phyloP scores from a whole-genome alignment of 768 basidiomycete genomes.

The Lactifluus rugatus region DNA sequence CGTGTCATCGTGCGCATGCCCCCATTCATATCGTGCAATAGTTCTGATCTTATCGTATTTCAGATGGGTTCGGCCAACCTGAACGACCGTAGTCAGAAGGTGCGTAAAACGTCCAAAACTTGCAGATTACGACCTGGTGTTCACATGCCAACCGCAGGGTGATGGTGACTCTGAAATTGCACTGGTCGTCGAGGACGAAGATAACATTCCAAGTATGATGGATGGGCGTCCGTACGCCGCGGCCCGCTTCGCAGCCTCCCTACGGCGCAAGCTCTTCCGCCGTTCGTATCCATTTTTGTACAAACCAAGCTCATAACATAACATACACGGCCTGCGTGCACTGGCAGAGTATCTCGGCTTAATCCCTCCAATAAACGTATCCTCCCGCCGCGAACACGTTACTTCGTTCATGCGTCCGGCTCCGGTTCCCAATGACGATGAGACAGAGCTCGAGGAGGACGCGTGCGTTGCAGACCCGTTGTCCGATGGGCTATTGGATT shows the following conservation, averaged over 20 bases:
- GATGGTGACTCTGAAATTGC: slow-evolving; percentile 95
- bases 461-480: slow-evolving; percentile 70
- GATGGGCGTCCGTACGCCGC: slow-evolving; percentile 65
- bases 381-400: slow-evolving; percentile 32
- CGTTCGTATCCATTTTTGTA: slow-evolving; percentile 34
- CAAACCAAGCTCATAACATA: not conserved
- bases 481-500: slow-evolving; percentile 41
- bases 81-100: slow-evolving; percentile 81
- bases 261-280: slow-evolving; percentile 75
- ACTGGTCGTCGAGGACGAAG: slow-evolving; percentile 81
- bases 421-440: slow-evolving; percentile 59
- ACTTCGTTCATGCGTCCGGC: slow-evolving; percentile 70
- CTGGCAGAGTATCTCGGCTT: slow-evolving; percentile 76
- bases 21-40: not conserved
- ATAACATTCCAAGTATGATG: slow-evolving; percentile 69
- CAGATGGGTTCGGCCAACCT: slow-evolving; percentile 92
- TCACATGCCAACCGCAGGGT: slow-evolving; percentile 37
- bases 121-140: not conserved
- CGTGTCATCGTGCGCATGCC: slow-evolving; percentile 64
- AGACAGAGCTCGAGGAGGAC: slow-evolving; percentile 51
- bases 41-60: not conserved
- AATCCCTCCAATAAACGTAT: slow-evolving; percentile 57
- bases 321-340: slow-evolving; percentile 2
- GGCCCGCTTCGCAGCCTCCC: slow-evolving; percentile 69
- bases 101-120: slow-evolving; percentile 17